Evolutionary conservation across 495 filamentous ascomycete genomes (phyloP), one percentile per base, ranked within the genome.

Genomic region (Annulohypoxylon nitens): DNA sequence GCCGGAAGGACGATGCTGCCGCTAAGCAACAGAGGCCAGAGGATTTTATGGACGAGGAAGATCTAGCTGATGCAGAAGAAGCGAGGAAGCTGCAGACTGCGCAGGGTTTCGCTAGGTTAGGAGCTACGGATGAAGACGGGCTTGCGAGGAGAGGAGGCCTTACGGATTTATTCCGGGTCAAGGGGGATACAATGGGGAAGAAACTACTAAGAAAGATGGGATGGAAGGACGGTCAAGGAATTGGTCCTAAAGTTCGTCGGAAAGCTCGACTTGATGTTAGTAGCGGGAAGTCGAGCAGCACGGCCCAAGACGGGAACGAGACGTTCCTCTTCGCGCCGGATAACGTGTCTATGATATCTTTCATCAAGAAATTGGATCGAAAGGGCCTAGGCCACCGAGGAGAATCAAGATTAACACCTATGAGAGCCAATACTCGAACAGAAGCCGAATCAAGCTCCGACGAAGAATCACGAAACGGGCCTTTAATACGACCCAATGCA

Each of bases 1-100:
- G 93, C 54, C 88, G 88, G 61, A 91, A 93, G 73, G 90, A 95
- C 83, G 86, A 80, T 25, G 64, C 83, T 12, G 84, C 86, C 6
- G 16, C 80, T 0, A 36, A 76, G 16, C 80, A 90, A 74, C 90
- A 93, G 78, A 89, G 90, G 34, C 86, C 90, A 8, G 95, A 98
- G 75, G 96, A 99, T 77, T 98, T 94, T 69, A 99, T 99, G 96
- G 96, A 99, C 71, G 97, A 97, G 70, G 97, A 99, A 81, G 96
- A 99, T 81, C 82, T 97, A 10, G 91, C 92, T 10, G 95, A 97
- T 72, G 91, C 91, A 2, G 94, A 90, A 59, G 95, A 97, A 80
- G 86, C 90, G 2, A 86, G 87, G 71, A 86, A 85, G 53, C 78
- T 98, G 34, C 88, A 95, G 74, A 97, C 92, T 0, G 83, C 88